Evolutionary conservation across 2,329 filamentous ascomycete genomes (phyloP).

Genomic region (Seiridium unicorne): DNA sequence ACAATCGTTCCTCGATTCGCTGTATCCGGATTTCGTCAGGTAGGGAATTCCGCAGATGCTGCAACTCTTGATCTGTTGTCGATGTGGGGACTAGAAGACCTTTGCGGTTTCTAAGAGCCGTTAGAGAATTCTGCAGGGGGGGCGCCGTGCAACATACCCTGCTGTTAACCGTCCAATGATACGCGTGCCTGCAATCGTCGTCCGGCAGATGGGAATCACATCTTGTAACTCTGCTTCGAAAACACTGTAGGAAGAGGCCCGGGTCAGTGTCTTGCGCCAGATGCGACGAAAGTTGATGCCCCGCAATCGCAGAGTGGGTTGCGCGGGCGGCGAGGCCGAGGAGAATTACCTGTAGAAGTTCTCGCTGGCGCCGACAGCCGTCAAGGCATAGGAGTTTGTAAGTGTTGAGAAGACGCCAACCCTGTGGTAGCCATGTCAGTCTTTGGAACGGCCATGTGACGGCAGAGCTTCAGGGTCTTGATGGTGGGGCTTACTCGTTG

Average conservation of each 20-base stretch:
- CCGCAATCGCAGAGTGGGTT: not conserved
- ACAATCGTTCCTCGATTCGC: constrained; percentile 94
- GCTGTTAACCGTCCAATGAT: constrained; percentile 95
- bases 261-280: constrained; percentile 9
- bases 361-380: constrained; percentile 91
- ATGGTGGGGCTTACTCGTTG: constrained; percentile 67
- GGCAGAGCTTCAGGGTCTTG: not conserved
- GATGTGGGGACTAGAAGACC: constrained; percentile 94
- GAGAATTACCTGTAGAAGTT: constrained; percentile 85
- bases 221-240: constrained; percentile 98
- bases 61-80: constrained; percentile 96
- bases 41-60: constrained; percentile 92
- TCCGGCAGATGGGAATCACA: constrained; percentile 94
- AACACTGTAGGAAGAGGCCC: constrained; percentile 52
- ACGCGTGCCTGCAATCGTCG: constrained; percentile 92
- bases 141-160: constrained; percentile 51
- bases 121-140: too few relatives aligned
- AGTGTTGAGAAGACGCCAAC: constrained; percentile 96
- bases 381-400: constrained; percentile 95
- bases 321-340: not conserved
- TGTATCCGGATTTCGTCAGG: constrained; percentile 92
- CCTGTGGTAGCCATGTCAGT: constrained; percentile 44
- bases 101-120: constrained; percentile 73
- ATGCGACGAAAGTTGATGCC: not conserved
- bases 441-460: not conserved